Percentiles rank a stretch among this genome's conserved stretches.
These are phyloP conservation scores for Dillenia turbinata DNA, from an alignment of 164 flowering plant species.

Conservation along the genomic window DNA sequence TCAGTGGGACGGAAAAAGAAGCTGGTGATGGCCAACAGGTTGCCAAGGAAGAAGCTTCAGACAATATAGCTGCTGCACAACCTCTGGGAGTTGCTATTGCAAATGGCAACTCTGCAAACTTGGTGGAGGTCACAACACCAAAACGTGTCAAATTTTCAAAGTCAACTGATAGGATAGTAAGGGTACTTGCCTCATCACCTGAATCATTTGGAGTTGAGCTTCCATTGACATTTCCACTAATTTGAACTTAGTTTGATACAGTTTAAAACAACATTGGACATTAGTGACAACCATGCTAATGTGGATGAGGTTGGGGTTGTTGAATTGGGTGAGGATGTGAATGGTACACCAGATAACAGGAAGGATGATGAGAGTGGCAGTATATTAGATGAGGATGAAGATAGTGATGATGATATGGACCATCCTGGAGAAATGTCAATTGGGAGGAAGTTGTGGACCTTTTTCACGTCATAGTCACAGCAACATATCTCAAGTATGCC, in stretches of 20 bases:
- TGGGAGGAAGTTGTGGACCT: conserved; percentile 73
- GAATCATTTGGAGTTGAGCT: not conserved
- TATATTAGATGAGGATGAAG: conserved; percentile 24
- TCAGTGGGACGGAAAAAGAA: conserved; percentile 16
- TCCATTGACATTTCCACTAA: too few relatives aligned
- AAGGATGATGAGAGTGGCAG: conserved; percentile 26
- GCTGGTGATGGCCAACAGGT: conserved; percentile 19
- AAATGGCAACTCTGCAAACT: conserved; percentile 12
- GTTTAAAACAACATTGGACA: conserved; percentile 23
- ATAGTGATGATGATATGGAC: conserved; percentile 27
- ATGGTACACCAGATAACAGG: conserved; percentile 28
- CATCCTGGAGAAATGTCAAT: conserved; percentile 60
- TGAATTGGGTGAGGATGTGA: conserved; percentile 35
- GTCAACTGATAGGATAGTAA: conserved; percentile 29
- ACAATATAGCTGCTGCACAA: conserved; percentile 13
- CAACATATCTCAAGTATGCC: too few relatives aligned
- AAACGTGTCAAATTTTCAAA: conserved; percentile 26
- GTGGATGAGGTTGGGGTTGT: conserved; percentile 18
- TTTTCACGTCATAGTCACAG: conserved; percentile 61
- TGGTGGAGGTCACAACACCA: conserved; percentile 29
- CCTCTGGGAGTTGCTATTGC: conserved; percentile 20
- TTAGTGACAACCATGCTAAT: conserved; percentile 24
- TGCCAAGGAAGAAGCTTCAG: conserved; percentile 9
- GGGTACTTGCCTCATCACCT: conserved; percentile 24
- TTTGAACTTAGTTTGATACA: conserved; percentile 16